Percentiles rank a stretch among this genome's conserved stretches.
Evolutionary conservation across 108 stramenopile genomes (phyloP).

Genomic region (Nitzschia palea): DNA sequence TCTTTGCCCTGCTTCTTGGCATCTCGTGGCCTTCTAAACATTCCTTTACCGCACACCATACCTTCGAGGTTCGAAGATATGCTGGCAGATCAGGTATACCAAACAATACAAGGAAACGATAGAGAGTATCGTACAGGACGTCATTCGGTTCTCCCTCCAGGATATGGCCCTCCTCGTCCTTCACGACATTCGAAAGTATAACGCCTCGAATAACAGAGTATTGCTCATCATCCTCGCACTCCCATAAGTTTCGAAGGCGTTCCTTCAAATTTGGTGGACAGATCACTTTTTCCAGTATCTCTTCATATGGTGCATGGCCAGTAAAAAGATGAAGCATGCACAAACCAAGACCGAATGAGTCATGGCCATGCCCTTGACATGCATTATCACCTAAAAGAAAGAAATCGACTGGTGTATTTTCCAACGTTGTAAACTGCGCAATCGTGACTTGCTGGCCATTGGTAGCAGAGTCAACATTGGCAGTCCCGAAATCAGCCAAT

Average conservation of each 20-base stretch:
- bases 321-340: constrained; percentile 95
- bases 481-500: constrained; percentile 98
- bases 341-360: constrained; percentile 93
- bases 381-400: constrained; percentile 89
- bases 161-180: constrained; percentile 76
- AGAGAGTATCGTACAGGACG: constrained; percentile 91
- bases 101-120: constrained; percentile 90
- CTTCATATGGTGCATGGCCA: constrained; percentile 96
- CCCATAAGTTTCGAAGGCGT: constrained; percentile 80
- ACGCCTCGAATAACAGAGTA: constrained; percentile 71
- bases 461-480: constrained; percentile 74
- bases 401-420: constrained; percentile 96
- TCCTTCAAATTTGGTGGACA: constrained; percentile 70
- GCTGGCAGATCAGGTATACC: constrained; percentile 67
- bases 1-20: background rate
- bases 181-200: constrained; percentile 65
- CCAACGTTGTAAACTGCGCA: constrained; percentile 95
- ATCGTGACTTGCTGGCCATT: constrained; percentile 84
- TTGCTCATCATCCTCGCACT: constrained; percentile 43
- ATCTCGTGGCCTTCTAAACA: constrained; percentile 17
- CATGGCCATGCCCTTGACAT: constrained; percentile 86
- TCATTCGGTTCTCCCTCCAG: constrained; percentile 74
- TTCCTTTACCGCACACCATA: constrained; percentile 71
- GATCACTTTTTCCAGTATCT: constrained; percentile 85
- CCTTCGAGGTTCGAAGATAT: constrained; percentile 36